phyloP scores from a whole-genome alignment of 2,329 filamentous ascomycete species.

The Huntiella omanensis region DNA sequence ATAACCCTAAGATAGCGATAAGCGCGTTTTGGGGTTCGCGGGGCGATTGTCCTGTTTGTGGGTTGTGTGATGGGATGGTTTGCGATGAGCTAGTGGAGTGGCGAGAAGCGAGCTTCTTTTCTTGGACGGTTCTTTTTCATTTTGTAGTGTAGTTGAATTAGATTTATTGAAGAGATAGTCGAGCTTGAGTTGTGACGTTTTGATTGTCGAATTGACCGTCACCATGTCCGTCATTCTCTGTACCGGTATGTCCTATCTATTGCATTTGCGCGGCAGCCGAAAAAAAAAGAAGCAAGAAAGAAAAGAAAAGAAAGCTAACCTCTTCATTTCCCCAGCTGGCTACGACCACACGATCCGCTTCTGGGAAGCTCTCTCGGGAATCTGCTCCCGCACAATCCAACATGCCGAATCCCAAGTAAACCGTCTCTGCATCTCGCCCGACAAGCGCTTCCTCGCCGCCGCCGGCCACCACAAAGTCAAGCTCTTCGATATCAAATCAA shows the following conservation, averaged over 20 bases:
- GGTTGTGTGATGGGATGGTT: neutral
- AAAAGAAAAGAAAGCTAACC: neutral
- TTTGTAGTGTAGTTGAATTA: neutral
- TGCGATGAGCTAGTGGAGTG: neutral
- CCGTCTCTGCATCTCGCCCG: conserved; percentile 90
- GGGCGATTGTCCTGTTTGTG: neutral
- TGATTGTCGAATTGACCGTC: neutral
- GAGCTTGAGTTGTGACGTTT: neutral
- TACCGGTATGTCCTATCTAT: conserved; percentile 28
- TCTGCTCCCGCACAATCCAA: conserved; percentile 94
- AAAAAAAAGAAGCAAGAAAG: neutral
- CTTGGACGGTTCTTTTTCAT: neutral
- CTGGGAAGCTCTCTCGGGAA: conserved; percentile 95
- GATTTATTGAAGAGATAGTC: neutral
- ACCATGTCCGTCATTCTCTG: conserved; percentile 43
- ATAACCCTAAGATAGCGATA: neutral
- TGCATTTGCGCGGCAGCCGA: neutral
- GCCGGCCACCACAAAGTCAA: conserved; percentile 68
- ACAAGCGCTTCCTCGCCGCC: conserved; percentile 91
- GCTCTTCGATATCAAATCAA: conserved; percentile 95
- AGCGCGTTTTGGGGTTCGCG: neutral
- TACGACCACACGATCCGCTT: conserved; percentile 48
- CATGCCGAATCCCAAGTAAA: conserved; percentile 98
- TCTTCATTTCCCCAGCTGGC: conserved; percentile 24
- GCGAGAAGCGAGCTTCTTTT: neutral